A percentile compares a stretch with the other conserved stretches of the same genome.
These are phyloP conservation scores for Casaregolazyma suthepensis DNA, from an alignment of 1,139 yeast genomes.

Conservation along the genomic window DNA sequence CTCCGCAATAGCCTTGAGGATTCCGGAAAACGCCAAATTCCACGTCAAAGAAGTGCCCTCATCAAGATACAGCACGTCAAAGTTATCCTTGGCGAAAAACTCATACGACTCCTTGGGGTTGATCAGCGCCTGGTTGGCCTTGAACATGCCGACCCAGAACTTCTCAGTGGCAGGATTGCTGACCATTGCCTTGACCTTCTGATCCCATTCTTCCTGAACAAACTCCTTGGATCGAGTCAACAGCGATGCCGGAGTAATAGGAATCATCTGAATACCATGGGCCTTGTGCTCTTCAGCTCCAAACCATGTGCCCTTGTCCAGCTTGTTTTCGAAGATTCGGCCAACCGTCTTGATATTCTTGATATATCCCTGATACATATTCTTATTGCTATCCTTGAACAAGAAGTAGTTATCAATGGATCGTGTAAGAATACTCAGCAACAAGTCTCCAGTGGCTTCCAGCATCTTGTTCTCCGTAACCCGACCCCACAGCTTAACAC, in stretches of 20 bases:
- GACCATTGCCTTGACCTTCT: conserved; percentile 42
- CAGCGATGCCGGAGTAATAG: conserved; percentile 72
- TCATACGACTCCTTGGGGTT: conserved; percentile 56
- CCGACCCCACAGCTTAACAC: conserved; percentile 65
- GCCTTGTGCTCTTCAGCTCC: conserved; percentile 65
- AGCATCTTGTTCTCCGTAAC: conserved; percentile 56
- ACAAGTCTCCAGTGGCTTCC: conserved; percentile 60
- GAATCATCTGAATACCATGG: conserved; percentile 88
- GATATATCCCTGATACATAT: conserved; percentile 46
- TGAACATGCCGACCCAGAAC: conserved; percentile 74
- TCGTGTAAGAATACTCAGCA: conserved; percentile 53
- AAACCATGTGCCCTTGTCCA: conserved; percentile 80
- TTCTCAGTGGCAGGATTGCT: conserved; percentile 43
- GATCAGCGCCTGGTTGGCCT: conserved; percentile 62
- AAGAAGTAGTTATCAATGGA: conserved; percentile 56
- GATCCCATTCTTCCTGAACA: conserved; percentile 73
- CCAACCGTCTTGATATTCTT: conserved; percentile 53
- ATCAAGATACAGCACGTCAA: conserved; percentile 51
- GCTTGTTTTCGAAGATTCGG: conserved; percentile 65
- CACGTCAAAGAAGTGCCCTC: conserved; percentile 84
- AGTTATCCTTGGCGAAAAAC: conserved; percentile 52
- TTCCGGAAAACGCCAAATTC: conserved; percentile 53
- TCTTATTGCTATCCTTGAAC: conserved; percentile 44
- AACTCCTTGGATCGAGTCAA: conserved; percentile 58
- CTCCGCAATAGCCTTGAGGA: not conserved